Percentiles rank a stretch among this genome's conserved stretches.
phyloP scores from a whole-genome alignment of 495 filamentous ascomycete species.

The Penicillium antarcticum region DNA sequence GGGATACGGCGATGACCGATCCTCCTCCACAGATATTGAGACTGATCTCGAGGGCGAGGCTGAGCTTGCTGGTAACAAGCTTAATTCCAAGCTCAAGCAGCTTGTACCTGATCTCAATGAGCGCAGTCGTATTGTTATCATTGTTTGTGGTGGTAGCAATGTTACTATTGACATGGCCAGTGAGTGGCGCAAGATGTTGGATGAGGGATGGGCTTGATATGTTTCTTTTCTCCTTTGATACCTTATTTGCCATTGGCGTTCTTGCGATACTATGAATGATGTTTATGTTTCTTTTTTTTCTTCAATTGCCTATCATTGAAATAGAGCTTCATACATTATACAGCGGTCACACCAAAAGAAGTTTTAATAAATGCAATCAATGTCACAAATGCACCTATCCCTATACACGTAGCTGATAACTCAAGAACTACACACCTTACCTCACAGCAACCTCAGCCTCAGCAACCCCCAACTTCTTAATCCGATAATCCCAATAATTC shows the following conservation, averaged over 20 bases:
- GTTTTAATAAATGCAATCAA: neutral
- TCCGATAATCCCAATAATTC: slow-evolving; percentile 89
- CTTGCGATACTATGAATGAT: neutral
- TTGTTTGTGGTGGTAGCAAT: slow-evolving; percentile 84
- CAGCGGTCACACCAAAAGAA: neutral
- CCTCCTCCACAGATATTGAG: slow-evolving; percentile 32
- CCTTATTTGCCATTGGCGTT: slow-evolving; percentile 2
- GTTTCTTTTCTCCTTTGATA: slow-evolving; percentile 1
- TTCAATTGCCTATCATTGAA: neutral
- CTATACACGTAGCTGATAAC: too few relatives aligned
- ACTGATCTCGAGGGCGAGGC: slow-evolving; percentile 23
- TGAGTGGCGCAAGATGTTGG: slow-evolving; percentile 53
- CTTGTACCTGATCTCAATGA: slow-evolving; percentile 55
- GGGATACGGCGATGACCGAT: slow-evolving; percentile 41
- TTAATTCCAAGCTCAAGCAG: slow-evolving; percentile 53
- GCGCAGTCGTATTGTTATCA: slow-evolving; percentile 71
- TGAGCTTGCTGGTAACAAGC: slow-evolving; percentile 6
- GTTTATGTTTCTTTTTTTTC: slow-evolving; percentile 1
- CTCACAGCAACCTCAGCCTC: slow-evolving; percentile 4
- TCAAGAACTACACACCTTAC: neutral
- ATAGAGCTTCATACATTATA: slow-evolving; percentile 12
- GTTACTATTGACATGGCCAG: slow-evolving; percentile 65
- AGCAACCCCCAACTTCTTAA: slow-evolving; percentile 35
- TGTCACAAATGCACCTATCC: neutral
- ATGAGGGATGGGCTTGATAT: slow-evolving; percentile 36